These are phyloP conservation scores for Annona cherimola DNA, from an alignment of 164 flowering plant species.

Conservation along the genomic window DNA sequence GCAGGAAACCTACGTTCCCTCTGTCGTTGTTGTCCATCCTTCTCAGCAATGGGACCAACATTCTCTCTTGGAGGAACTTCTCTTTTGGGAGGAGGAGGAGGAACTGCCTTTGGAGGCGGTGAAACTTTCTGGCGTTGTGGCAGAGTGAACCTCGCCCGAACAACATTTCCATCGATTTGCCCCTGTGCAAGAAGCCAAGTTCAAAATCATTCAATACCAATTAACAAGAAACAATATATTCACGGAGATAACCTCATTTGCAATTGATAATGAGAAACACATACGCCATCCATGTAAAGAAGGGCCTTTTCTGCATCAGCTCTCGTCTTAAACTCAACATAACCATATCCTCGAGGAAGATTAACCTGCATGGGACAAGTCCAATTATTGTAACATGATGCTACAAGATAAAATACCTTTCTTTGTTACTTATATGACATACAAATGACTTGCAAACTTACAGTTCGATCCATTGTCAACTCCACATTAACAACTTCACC, in stretches of 20 bases:
- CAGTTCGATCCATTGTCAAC: constrained; percentile 73
- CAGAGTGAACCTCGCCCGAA: constrained; percentile 71
- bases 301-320: constrained; percentile 92
- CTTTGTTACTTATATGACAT: not conserved
- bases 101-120: constrained; percentile 56
- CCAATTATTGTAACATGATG: not conserved
- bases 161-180: constrained; percentile 91
- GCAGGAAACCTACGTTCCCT: constrained; percentile 46
- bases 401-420: not conserved
- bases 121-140: constrained; percentile 61
- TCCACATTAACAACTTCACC: constrained; percentile 87
- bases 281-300: constrained; percentile 91
- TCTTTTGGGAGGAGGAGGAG: constrained; percentile 44
- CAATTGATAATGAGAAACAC: constrained; percentile 10
- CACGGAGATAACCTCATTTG: not conserved
- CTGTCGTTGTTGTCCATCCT: constrained; percentile 55
- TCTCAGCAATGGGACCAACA: constrained; percentile 50
- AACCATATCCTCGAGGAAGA: constrained; percentile 86
- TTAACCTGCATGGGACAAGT: constrained; percentile 53
- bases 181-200: constrained; percentile 41
- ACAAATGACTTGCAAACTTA: constrained; percentile 30
- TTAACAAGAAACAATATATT: not conserved
- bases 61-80: constrained; percentile 53
- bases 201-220: not conserved
- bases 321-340: constrained; percentile 85